Percentiles rank a stretch among this genome's conserved stretches.
These are phyloP conservation scores for Yamadazyma atlantica DNA, from an alignment of 1,139 yeast species.

Conservation along the genomic window DNA sequence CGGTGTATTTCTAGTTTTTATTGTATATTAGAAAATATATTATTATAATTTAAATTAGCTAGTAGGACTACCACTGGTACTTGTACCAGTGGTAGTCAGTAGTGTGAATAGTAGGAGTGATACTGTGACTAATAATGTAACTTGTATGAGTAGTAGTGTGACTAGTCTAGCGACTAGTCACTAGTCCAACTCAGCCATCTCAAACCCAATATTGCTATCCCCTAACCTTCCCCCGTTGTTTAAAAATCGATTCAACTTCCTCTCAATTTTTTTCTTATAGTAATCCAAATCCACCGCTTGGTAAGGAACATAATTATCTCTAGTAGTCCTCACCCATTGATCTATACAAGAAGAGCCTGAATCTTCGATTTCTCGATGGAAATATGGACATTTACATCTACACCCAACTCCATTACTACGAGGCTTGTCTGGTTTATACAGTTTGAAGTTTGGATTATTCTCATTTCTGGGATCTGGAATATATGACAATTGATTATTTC, in stretches of 20 bases:
- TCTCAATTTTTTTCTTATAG: conserved; percentile 31
- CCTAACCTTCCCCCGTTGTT: conserved; percentile 31
- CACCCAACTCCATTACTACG: conserved; percentile 70
- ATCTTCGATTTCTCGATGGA: conserved; percentile 53
- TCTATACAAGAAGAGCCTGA: conserved; percentile 52
- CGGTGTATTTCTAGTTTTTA: conserved; percentile 14
- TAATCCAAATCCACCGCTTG: conserved; percentile 32
- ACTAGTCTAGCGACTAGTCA: too few species aligned
- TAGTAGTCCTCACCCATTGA: conserved; percentile 51
- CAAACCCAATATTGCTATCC: conserved; percentile 11
- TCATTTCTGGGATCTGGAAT: conserved; percentile 20
- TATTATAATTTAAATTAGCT: too few species aligned
- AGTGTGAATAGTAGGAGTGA: too few species aligned
- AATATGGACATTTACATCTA: conserved; percentile 74
- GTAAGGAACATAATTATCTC: conserved; percentile 29
- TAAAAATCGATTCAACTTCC: conserved; percentile 23
- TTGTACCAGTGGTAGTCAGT: too few species aligned
- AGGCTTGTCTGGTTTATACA: conserved; percentile 49
- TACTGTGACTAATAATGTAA: too few species aligned
- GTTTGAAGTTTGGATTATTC: conserved; percentile 14
- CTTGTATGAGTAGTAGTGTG: too few species aligned
- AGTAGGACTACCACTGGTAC: too few species aligned
- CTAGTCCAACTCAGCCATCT: neutral
- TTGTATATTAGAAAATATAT: conserved; percentile 20
- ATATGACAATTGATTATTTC: conserved; percentile 48